Evolutionary conservation across 345 rosid genomes (phyloP).

Genomic region (Boechera stricta): DNA sequence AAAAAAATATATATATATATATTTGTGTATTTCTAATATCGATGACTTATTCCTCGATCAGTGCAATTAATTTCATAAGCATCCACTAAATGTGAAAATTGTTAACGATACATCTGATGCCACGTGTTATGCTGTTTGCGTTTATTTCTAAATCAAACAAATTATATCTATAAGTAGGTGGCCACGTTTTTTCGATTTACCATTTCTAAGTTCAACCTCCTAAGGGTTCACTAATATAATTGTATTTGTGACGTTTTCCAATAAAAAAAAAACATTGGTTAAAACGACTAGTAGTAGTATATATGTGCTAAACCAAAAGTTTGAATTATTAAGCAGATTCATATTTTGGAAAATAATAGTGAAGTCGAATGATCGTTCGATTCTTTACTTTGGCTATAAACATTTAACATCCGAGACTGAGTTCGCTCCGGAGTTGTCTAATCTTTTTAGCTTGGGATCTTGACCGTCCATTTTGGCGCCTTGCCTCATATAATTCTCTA

Average conservation of each 20-base stretch:
- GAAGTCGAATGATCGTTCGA: constrained; percentile 43
- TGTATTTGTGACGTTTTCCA: not conserved
- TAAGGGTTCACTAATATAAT: constrained; percentile 31
- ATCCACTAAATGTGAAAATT: constrained; percentile 23
- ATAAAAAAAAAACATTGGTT: too few relatives aligned
- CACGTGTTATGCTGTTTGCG: constrained; percentile 17
- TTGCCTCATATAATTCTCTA: not conserved
- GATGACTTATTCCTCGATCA: not conserved
- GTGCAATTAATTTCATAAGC: constrained; percentile 10
- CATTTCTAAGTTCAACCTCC: constrained; percentile 33
- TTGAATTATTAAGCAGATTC: constrained; percentile 19
- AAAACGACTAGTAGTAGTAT: not conserved
- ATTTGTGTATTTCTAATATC: not conserved
- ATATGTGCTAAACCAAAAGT: not conserved
- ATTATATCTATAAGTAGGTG: constrained; percentile 30
- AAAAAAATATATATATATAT: too few relatives aligned
- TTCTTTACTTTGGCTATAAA: not conserved
- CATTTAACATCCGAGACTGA: not conserved
- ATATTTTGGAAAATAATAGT: not conserved
- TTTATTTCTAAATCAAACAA: not conserved
- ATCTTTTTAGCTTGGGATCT: not conserved
- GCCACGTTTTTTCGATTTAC: constrained; percentile 39
- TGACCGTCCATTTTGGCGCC: not conserved
- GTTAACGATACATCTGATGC: constrained; percentile 10
- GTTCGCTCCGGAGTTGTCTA: constrained; percentile 5